Evolutionary conservation across 257 asterid species (phyloP).

Genomic region (Thymus quinquecostatus): DNA sequence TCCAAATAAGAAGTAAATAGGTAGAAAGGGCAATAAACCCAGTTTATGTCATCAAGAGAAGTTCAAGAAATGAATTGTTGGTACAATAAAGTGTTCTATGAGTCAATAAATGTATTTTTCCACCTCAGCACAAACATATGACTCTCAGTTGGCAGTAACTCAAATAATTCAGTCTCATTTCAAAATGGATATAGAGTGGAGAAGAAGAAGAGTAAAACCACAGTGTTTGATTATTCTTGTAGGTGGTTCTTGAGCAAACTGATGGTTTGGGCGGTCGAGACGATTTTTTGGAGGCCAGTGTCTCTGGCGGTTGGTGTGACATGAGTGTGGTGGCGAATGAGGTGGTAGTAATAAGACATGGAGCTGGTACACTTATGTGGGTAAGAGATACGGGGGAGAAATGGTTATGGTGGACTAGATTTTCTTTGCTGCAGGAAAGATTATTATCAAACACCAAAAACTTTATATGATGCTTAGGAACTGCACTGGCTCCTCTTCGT

Average conservation of each 20-base stretch:
- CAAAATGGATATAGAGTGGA: not conserved
- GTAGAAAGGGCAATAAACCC: not conserved
- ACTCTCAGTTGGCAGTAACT: not conserved
- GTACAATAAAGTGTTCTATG: not conserved
- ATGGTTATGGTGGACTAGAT: conserved; percentile 3
- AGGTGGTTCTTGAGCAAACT: not conserved
- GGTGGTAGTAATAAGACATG: not conserved
- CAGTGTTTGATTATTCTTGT: no score
- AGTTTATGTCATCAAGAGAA: not conserved
- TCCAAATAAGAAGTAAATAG: conserved; percentile 5
- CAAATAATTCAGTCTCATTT: conserved; percentile 10
- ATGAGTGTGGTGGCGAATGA: conserved; percentile 1
- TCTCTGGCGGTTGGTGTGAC: conserved; percentile 20
- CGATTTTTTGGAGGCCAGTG: conserved; percentile 7
- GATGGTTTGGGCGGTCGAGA: not conserved
- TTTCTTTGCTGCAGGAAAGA: conserved; percentile 23
- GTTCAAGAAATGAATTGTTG: not conserved
- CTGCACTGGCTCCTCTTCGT: conserved; percentile 10
- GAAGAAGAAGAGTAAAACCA: not conserved
- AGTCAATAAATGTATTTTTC: not conserved
- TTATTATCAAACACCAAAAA: not conserved
- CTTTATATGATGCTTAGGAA: conserved; percentile 7
- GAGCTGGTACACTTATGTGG: not conserved
- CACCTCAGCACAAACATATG: not conserved
- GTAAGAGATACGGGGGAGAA: not conserved